Evolutionary conservation across 768 basidiomycete genomes (phyloP).

Genomic region (Lyophyllum atratum): DNA sequence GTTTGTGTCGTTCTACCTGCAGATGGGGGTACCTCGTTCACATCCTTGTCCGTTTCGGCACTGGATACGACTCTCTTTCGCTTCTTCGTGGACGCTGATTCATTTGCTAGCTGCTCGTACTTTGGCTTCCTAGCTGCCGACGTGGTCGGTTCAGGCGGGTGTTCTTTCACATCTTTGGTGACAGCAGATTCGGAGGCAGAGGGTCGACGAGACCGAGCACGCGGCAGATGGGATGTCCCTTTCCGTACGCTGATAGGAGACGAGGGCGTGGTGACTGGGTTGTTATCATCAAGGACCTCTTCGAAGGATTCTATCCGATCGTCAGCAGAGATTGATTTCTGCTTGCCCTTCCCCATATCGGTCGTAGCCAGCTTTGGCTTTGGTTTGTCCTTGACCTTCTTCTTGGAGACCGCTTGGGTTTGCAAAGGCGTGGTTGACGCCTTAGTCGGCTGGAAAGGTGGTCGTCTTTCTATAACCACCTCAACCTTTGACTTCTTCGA

Average conservation of each 20-base stretch:
- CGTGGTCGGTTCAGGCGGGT: background rate
- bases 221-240: background rate
- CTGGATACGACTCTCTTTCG: slow-evolving; percentile 23
- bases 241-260: slow-evolving; percentile 8
- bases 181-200: background rate
- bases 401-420: background rate
- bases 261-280: slow-evolving; percentile 12
- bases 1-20: background rate
- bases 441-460: background rate
- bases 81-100: slow-evolving; percentile 11
- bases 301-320: slow-evolving; percentile 6
- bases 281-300: slow-evolving; percentile 25
- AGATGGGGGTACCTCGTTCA: background rate
- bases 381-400: background rate
- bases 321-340: slow-evolving; percentile 3
- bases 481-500: slow-evolving; percentile 10
- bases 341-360: slow-evolving; percentile 17
- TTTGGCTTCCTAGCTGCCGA: slow-evolving; percentile 4
- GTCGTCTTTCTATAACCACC: slow-evolving; percentile 14
- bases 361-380: background rate
- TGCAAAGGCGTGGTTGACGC: background rate
- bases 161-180: background rate
- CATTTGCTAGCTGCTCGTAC: background rate
- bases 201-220: background rate
- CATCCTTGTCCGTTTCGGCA: slow-evolving; percentile 1